A percentile compares a stretch with the other conserved stretches of the same genome.
These are phyloP conservation scores for Taxillus chinensis DNA, from an alignment of 164 flowering plant species.

Conservation along the genomic window DNA sequence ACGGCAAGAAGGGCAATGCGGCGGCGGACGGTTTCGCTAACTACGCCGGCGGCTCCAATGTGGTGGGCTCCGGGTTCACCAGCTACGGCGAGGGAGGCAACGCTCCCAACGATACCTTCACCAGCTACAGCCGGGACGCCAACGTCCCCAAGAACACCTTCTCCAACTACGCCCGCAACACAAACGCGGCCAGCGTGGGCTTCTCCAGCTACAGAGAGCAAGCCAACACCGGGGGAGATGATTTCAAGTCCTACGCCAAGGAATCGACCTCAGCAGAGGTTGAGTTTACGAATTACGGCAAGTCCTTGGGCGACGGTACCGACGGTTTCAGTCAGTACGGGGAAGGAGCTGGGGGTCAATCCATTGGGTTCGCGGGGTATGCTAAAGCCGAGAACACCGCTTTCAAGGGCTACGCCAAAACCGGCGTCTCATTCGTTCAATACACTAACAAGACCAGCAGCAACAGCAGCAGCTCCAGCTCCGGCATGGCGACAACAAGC, in stretches of 20 bases:
- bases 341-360: slow-evolving; percentile 24
- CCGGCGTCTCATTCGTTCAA: too few relatives aligned
- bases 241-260: slow-evolving; percentile 60
- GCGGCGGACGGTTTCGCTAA: slow-evolving; percentile 52
- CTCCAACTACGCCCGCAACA: slow-evolving; percentile 39
- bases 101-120: slow-evolving; percentile 36
- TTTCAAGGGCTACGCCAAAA: slow-evolving; percentile 41
- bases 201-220: slow-evolving; percentile 49
- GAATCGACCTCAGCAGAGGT: slow-evolving; percentile 33
- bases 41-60: slow-evolving; percentile 42
- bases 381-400: slow-evolving; percentile 30
- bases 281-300: slow-evolving; percentile 58
- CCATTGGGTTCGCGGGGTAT: slow-evolving; percentile 35
- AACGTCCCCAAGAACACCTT: slow-evolving; percentile 47
- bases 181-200: slow-evolving; percentile 31
- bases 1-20: slow-evolving; percentile 41
- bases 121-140: slow-evolving; percentile 29
- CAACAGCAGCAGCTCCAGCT: slow-evolving; percentile 1
- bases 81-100: slow-evolving; percentile 35
- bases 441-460: too few relatives aligned
- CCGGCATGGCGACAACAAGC: slow-evolving; percentile 2
- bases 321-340: slow-evolving; percentile 69
- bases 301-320: slow-evolving; percentile 47
- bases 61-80: slow-evolving; percentile 40
- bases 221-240: slow-evolving; percentile 62